phyloP scores from a whole-genome alignment of 768 basidiomycete species.

The Tricholoma furcatifolium region DNA sequence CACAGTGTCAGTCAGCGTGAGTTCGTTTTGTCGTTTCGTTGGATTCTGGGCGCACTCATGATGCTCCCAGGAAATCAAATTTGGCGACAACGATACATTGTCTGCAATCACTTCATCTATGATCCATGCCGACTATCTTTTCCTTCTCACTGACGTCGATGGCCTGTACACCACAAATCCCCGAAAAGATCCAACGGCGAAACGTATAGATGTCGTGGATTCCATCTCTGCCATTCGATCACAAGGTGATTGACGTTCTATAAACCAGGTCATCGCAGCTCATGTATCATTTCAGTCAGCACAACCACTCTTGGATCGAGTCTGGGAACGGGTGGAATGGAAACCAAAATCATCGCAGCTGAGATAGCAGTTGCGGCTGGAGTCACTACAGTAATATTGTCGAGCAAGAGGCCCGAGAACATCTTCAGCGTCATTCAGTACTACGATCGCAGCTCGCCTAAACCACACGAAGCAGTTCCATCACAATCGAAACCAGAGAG shows the following conservation, averaged over 20 bases:
- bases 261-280: not conserved
- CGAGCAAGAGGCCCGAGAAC: constrained; percentile 73
- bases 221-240: constrained; percentile 80
- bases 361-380: constrained; percentile 97
- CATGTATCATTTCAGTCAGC: constrained; percentile 57
- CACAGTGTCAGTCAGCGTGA: constrained; percentile 93
- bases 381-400: constrained; percentile 87
- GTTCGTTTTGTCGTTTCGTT: constrained; percentile 30
- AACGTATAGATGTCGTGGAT: constrained; percentile 26
- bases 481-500: constrained; percentile 21
- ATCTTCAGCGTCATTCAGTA: constrained; percentile 84
- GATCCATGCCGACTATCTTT: constrained; percentile 97
- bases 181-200: constrained; percentile 65
- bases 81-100: constrained; percentile 97
- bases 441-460: constrained; percentile 44
- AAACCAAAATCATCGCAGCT: constrained; percentile 97
- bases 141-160: constrained; percentile 95
- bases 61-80: constrained; percentile 93
- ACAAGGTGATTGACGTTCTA: constrained; percentile 58
- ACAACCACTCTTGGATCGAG: constrained; percentile 90
- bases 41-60: not conserved
- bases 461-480: constrained; percentile 27
- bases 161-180: constrained; percentile 96
- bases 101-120: constrained; percentile 97
- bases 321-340: constrained; percentile 98